A percentile compares a stretch with the other conserved stretches of the same genome.
Conservation (phyloP, 495 filamentous ascomycete genomes). For the Aspergillus homomorphus region DNA sequence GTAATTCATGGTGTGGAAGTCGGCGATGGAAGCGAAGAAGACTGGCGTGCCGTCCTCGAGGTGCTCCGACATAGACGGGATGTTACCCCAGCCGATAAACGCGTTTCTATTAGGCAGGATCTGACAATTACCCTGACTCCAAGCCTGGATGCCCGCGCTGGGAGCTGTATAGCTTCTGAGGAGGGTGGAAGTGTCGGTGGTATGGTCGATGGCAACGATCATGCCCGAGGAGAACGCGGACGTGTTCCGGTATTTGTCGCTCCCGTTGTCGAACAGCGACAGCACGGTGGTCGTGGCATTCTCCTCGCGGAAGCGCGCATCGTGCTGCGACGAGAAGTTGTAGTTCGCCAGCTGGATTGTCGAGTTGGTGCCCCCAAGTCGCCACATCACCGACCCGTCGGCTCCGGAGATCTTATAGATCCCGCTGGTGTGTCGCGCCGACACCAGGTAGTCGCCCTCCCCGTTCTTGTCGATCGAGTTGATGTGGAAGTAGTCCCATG, state of each 20-base stretch:
- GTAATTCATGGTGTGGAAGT: constrained; percentile 27
- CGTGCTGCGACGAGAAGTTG: constrained; percentile 57
- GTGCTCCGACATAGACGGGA: constrained; percentile 51
- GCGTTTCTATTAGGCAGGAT: constrained; percentile 48
- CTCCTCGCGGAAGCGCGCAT: constrained; percentile 51
- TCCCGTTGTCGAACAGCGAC: constrained; percentile 53
- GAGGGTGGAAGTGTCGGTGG: constrained; percentile 39
- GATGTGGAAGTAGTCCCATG: constrained; percentile 58
- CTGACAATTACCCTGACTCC: constrained; percentile 50
- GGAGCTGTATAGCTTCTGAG: constrained; percentile 40
- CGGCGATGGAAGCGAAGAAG: constrained; percentile 31
- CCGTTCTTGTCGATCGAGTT: constrained; percentile 57
- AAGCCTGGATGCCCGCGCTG: constrained; percentile 36
- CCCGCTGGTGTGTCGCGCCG: constrained; percentile 53
- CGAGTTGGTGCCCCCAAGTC: constrained; percentile 44
- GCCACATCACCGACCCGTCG: constrained; percentile 57
- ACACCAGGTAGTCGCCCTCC: constrained; percentile 56
- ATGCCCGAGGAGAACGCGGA: constrained; percentile 50
- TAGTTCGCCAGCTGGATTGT: constrained; percentile 44
- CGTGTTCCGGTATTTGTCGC: constrained; percentile 39
- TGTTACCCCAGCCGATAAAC: constrained; percentile 56
- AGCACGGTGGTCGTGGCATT: constrained; percentile 41
- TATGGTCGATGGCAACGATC: constrained; percentile 49
- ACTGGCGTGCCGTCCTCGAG: constrained; percentile 44
- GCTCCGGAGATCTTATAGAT: constrained; percentile 54